Evolutionary conservation across 2,329 filamentous ascomycete genomes (phyloP).

Genomic region (Colletotrichum destructivum): DNA sequence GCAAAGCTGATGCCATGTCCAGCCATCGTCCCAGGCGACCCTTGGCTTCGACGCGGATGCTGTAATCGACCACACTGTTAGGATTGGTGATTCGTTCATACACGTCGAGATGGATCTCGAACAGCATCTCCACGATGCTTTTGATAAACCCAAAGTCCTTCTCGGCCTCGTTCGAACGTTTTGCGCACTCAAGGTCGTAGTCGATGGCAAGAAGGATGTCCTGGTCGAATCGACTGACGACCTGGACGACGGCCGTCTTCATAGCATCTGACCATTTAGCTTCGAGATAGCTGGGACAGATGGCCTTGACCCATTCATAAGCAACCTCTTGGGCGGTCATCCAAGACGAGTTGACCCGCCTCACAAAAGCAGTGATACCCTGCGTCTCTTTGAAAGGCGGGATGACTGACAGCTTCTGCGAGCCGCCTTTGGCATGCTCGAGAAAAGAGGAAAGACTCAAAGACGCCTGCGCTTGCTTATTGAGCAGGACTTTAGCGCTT

Average conservation of each 20-base stretch:
- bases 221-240: conserved; percentile 69
- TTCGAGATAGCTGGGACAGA: conserved; percentile 67
- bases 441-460: conserved; percentile 74
- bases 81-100: conserved; percentile 72
- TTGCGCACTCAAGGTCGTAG: conserved; percentile 55
- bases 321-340: conserved; percentile 70
- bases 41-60: conserved; percentile 64
- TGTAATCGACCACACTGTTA: conserved; percentile 67
- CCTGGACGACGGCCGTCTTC: conserved; percentile 70
- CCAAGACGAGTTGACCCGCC: conserved; percentile 64
- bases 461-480: conserved; percentile 66
- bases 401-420: conserved; percentile 64
- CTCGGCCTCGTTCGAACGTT: background rate
- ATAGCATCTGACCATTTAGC: conserved; percentile 71
- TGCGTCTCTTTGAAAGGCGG: conserved; percentile 67
- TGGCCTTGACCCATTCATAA: conserved; percentile 69
- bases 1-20: conserved; percentile 62
- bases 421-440: conserved; percentile 72
- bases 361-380: conserved; percentile 68
- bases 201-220: conserved; percentile 64
- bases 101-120: conserved; percentile 74
- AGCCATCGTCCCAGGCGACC: conserved; percentile 68
- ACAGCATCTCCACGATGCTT: conserved; percentile 69
- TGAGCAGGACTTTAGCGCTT: conserved; percentile 66
- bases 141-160: conserved; percentile 25